These are phyloP conservation scores for Xylaria arbuscula DNA, from an alignment of 2,329 filamentous ascomycete genomes.

Conservation along the genomic window DNA sequence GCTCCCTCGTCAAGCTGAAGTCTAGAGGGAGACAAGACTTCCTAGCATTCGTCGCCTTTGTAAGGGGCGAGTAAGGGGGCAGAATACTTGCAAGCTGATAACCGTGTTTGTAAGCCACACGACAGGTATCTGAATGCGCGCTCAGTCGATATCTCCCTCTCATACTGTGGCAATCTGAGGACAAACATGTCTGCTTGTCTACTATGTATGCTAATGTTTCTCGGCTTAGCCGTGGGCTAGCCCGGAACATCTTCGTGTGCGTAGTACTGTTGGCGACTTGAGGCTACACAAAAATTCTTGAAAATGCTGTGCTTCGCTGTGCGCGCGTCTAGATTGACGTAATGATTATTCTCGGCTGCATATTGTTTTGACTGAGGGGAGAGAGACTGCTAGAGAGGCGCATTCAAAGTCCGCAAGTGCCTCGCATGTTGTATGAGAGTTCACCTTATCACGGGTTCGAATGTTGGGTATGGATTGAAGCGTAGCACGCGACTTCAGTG, in stretches of 20 bases:
- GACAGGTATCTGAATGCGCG: too few relatives aligned
- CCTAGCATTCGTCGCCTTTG: not conserved
- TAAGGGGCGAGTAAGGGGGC: not conserved
- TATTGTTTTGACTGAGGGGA: slow-evolving; percentile 4
- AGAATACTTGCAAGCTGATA: not conserved
- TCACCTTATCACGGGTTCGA: not conserved
- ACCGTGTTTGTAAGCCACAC: not conserved
- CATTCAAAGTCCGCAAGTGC: not conserved
- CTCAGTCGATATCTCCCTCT: not conserved
- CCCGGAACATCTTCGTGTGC: not conserved
- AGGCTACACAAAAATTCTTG: slow-evolving; percentile 19
- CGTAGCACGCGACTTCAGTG: not conserved
- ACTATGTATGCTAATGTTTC: not conserved
- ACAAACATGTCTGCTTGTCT: not conserved
- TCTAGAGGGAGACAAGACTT: slow-evolving; percentile 15
- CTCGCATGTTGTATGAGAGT: not conserved
- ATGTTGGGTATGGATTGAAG: not conserved
- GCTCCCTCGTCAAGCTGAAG: not conserved
- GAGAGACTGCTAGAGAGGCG: slow-evolving; percentile 3
- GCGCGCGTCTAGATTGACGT: slow-evolving; percentile 14
- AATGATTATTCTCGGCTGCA: slow-evolving; percentile 10
- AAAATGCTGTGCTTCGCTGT: slow-evolving; percentile 14
- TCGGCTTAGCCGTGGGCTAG: slow-evolving; percentile 17
- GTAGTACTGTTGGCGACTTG: slow-evolving; percentile 9
- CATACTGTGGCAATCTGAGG: not conserved